Evolutionary conservation across 2,329 filamentous ascomycete genomes (phyloP).

Genomic region (Eutypella sp.): DNA sequence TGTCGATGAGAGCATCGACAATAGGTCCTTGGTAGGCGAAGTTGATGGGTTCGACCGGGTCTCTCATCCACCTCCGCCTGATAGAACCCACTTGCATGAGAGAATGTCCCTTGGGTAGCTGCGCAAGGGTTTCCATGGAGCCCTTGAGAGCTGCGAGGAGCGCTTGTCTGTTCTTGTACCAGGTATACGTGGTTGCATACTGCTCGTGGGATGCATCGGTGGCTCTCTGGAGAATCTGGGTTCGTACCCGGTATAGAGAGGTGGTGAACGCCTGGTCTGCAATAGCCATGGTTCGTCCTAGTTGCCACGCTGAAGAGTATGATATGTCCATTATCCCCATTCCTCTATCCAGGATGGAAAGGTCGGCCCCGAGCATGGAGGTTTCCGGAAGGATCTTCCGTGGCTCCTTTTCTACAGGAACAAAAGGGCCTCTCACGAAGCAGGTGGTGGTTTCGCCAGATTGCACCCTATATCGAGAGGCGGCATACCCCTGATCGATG

Average conservation of each 20-base stretch:
- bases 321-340: conserved; percentile 38
- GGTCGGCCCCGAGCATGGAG: conserved; percentile 30
- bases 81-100: too few relatives aligned
- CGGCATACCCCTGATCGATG: conserved; percentile 34
- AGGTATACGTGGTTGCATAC: neutral
- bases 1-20: too few relatives aligned
- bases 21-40: too few relatives aligned
- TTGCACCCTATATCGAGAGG: conserved; percentile 27
- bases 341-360: conserved; percentile 35
- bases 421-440: conserved; percentile 33
- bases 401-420: conserved; percentile 22
- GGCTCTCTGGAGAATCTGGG: conserved; percentile 10
- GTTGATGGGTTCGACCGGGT: too few relatives aligned
- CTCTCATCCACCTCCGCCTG: too few relatives aligned
- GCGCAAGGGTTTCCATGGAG: too few relatives aligned
- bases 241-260: conserved; percentile 17
- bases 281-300: conserved; percentile 35
- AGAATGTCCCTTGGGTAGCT: too few relatives aligned
- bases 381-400: conserved; percentile 2
- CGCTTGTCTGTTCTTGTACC: neutral
- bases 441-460: conserved; percentile 37
- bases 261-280: conserved; percentile 20
- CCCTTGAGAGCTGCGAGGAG: neutral
- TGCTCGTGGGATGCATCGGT: conserved; percentile 4
- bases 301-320: conserved; percentile 38